A percentile compares a stretch with the other conserved stretches of the same genome.
Evolutionary conservation across 768 basidiomycete species (phyloP).

Genomic region (Hypholoma sublateritium): DNA sequence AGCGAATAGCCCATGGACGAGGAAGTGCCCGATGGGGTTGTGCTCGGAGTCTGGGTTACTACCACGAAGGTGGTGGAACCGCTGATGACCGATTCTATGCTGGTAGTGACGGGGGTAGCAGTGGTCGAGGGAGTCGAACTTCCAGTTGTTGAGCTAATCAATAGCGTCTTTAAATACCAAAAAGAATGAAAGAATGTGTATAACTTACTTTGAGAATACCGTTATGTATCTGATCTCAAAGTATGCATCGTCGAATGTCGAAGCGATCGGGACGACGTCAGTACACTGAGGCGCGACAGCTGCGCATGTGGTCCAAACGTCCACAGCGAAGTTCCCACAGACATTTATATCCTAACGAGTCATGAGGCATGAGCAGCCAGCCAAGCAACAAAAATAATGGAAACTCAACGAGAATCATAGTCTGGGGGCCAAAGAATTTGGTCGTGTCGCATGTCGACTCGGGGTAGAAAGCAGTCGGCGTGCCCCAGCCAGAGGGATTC

Average conservation of each 20-base stretch:
- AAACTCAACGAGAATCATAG: constrained; percentile 13
- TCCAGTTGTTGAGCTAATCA: too few species aligned
- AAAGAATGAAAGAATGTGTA: background rate
- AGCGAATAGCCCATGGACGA: too few species aligned
- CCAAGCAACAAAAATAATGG: background rate
- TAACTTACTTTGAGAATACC: constrained; percentile 10
- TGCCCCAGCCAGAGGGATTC: constrained; percentile 7
- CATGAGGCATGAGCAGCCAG: background rate
- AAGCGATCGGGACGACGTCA: constrained; percentile 3
- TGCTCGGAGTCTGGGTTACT: too few species aligned
- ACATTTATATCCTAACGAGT: constrained; percentile 7
- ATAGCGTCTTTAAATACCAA: too few species aligned
- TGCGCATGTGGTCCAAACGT: background rate
- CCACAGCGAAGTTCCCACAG: constrained; percentile 9
- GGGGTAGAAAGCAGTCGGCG: constrained; percentile 9
- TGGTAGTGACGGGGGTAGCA: too few species aligned
- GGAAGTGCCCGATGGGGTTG: too few species aligned
- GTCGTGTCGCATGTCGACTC: constrained; percentile 6
- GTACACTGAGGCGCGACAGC: background rate
- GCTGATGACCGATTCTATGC: too few species aligned
- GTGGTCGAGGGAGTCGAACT: too few species aligned
- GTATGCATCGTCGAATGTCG: constrained; percentile 8
- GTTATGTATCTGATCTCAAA: constrained; percentile 10
- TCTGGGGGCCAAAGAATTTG: constrained; percentile 12
- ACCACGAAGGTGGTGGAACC: too few species aligned